Evolutionary conservation across 192 early-diverging fungal genomes (phyloP).

Genomic region (Umbelopsis vinacea): DNA sequence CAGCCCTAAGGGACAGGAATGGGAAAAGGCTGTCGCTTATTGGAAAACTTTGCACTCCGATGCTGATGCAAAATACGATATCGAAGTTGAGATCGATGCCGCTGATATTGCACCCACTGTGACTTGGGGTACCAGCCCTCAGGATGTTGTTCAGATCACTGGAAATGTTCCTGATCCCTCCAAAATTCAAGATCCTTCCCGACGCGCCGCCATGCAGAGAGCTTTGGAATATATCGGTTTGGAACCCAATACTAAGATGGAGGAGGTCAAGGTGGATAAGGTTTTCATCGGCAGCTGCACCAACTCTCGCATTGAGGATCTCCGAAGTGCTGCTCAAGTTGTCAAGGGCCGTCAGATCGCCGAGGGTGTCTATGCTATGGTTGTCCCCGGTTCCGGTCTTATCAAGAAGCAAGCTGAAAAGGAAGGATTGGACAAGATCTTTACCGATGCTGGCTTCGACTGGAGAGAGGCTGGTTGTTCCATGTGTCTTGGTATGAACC

Average conservation of each 20-base stretch:
- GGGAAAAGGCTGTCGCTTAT: constrained; percentile 64
- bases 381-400: constrained; percentile 75
- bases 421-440: constrained; percentile 70
- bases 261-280: constrained; percentile 64
- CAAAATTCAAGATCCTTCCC: constrained; percentile 41
- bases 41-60: constrained; percentile 66
- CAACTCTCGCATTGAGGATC: constrained; percentile 76
- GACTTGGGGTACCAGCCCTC: constrained; percentile 74
- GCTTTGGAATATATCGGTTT: constrained; percentile 69
- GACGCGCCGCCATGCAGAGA: constrained; percentile 54
- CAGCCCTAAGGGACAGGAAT: constrained; percentile 62
- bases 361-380: constrained; percentile 65
- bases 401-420: constrained; percentile 72
- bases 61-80: constrained; percentile 65
- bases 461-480: constrained; percentile 74
- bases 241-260: constrained; percentile 60
- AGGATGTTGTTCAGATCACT: constrained; percentile 67
- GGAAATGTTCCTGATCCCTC: constrained; percentile 64
- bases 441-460: constrained; percentile 73
- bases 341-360: constrained; percentile 65
- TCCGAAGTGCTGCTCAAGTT: constrained; percentile 63
- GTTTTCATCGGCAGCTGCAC: constrained; percentile 79
- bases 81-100: constrained; percentile 60
- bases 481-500: constrained; percentile 80
- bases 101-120: constrained; percentile 64